These are phyloP conservation scores for Alternaria arborescens DNA, from an alignment of 2,329 filamentous ascomycete species.

Conservation along the genomic window DNA sequence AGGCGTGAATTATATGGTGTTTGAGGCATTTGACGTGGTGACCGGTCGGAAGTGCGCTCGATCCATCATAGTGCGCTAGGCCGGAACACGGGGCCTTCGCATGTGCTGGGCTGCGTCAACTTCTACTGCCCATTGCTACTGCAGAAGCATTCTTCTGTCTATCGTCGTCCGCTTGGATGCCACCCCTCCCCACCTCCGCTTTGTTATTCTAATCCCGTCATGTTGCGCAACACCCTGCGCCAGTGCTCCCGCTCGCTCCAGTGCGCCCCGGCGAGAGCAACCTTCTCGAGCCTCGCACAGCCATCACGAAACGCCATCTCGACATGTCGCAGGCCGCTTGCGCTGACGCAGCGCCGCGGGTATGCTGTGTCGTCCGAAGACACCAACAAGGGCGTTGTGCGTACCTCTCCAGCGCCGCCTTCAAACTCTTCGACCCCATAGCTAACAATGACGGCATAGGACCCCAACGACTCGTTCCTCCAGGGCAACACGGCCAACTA, in stretches of 20 bases:
- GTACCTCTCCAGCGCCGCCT: conserved; percentile 34
- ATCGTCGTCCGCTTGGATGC: conserved; percentile 43
- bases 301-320: conserved; percentile 53
- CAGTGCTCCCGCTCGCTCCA: conserved; percentile 72
- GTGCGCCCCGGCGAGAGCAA: conserved; percentile 59
- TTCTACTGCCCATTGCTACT: conserved; percentile 25
- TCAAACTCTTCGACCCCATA: conserved; percentile 21
- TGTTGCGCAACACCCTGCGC: conserved; percentile 76
- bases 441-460: conserved; percentile 58
- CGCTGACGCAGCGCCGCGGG: conserved; percentile 58
- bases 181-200: conserved; percentile 32
- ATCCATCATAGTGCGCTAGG: conserved; percentile 25
- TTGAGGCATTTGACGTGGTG: conserved; percentile 36
- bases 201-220: conserved; percentile 55
- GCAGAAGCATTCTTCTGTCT: conserved; percentile 32
- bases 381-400: conserved; percentile 68
- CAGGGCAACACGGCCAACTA: conserved; percentile 98
- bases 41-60: conserved; percentile 21
- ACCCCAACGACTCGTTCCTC: conserved; percentile 95
- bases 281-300: conserved; percentile 54
- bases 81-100: conserved; percentile 27
- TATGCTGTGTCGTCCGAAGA: conserved; percentile 69
- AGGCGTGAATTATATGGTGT: neutral
- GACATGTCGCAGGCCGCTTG: conserved; percentile 59
- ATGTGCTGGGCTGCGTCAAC: conserved; percentile 29